Conservation (phyloP, 2,329 filamentous ascomycete genomes). For the Rhinocladiella mackenziei region DNA sequence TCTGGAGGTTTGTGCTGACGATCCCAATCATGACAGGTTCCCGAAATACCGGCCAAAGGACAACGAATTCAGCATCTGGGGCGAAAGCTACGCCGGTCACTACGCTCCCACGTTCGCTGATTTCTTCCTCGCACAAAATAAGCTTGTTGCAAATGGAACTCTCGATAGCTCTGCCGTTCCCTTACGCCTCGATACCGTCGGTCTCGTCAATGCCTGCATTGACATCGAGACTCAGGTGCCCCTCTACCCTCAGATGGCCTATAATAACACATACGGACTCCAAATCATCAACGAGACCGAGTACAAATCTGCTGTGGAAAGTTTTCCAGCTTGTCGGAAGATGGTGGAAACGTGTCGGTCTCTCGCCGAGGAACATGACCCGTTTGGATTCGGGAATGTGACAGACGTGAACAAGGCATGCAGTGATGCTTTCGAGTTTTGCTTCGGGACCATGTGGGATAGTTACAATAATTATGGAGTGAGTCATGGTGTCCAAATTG, state of each 20-base stretch:
- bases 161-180: constrained; percentile 21
- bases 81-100: constrained; percentile 31
- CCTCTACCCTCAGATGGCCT: constrained; percentile 44
- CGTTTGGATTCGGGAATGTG: constrained; percentile 37
- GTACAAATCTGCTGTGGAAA: constrained; percentile 38
- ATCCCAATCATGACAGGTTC: constrained; percentile 37
- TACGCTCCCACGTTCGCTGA: constrained; percentile 31
- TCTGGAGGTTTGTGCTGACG: too few relatives aligned
- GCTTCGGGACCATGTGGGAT: constrained; percentile 37
- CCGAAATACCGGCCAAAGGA: constrained; percentile 53
- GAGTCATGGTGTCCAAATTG: neutral
- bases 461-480: constrained; percentile 36
- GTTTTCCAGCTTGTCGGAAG: constrained; percentile 45
- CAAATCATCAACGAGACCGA: constrained; percentile 42
- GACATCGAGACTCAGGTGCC: constrained; percentile 44
- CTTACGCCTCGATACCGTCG: constrained; percentile 42
- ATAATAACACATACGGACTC: constrained; percentile 52
- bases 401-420: constrained; percentile 37
- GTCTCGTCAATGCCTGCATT: constrained; percentile 49
- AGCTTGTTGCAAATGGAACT: constrained; percentile 24
- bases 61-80: constrained; percentile 34
- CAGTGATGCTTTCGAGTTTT: constrained; percentile 40
- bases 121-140: constrained; percentile 32
- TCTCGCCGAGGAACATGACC: constrained; percentile 41
- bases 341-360: constrained; percentile 46